Base-by-base conservation (phyloP, 2,329 filamentous ascomycete species). In the Nannizziopsis arthrosporioides region DNA sequence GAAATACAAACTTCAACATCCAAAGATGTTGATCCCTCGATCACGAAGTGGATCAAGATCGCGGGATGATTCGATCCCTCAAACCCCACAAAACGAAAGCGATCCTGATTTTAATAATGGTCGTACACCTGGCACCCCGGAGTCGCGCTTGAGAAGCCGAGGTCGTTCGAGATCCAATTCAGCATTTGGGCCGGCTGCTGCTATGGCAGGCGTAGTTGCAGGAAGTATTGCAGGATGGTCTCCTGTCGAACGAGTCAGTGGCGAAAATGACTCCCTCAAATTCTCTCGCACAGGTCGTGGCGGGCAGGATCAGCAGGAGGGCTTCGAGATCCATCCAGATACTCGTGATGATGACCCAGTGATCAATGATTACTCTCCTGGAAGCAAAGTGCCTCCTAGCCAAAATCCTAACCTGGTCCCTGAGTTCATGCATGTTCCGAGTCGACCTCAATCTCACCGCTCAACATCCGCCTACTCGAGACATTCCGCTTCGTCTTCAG, bases 141-240 rank as follows among this genome's bases (percentile, higher is more conserved):
- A 77, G 39, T 75, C 70, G 11, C 66, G 69, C 8, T 70, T 70
- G 22, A 68, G 69, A 48, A 62, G 58, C 44, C 63, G 74, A 43
- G 44, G 49, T 1, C 72, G 78, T 49, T 80, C 77, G 31, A 71
- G 77, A 27, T 80, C 77, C 11, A 81, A 78, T 60, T 73, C 71
- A 1, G 63, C 68, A 1, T 73, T 81, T 54, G 77, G 75, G 4
- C 74, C 78, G 7, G 78, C 77, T 11, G 72, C 76, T 40, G 79
- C 78, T 34, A 81, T 81, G 77, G 78, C 78, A 18, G 79, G 79
- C 55, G 72, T 82, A 42, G 72, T 82, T 34, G 79, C 78, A n/a
- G 78, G 79, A 46, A 80, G 76, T 59, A 73, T 82, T 54, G 77
- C 73, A 37, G 78, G 77, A 37, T 82, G 76, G 77, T 81, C 77